Evolutionary conservation across 495 filamentous ascomycete species (phyloP).

Genomic region (Hypoxylon fuscum): DNA sequence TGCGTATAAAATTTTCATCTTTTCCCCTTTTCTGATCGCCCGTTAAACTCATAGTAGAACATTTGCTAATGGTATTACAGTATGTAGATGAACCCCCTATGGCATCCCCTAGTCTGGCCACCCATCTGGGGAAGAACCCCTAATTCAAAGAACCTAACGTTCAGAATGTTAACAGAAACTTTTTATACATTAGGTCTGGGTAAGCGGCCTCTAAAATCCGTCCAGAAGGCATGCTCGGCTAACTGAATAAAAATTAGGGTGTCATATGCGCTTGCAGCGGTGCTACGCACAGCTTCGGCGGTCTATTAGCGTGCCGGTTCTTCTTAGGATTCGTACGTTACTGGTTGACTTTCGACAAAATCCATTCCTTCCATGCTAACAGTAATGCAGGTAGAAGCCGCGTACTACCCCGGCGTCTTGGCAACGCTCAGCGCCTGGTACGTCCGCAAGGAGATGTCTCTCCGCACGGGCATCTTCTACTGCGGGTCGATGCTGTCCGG

Average conservation of each 20-base stretch:
- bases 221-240: neutral
- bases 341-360: neutral
- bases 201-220: neutral
- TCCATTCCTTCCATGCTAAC: neutral
- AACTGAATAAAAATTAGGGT: neutral
- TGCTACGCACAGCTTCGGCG: conserved; percentile 7
- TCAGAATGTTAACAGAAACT: too few species aligned
- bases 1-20: neutral
- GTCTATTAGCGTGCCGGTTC: conserved; percentile 48
- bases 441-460: conserved; percentile 50
- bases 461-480: conserved; percentile 46
- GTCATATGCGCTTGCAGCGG: neutral
- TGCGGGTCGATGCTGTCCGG: conserved; percentile 53
- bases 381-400: conserved; percentile 43
- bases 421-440: conserved; percentile 56
- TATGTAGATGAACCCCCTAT: neutral
- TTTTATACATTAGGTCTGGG: neutral
- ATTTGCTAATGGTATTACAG: neutral
- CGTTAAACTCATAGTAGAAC: neutral
- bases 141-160: too few species aligned
- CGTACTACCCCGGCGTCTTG: conserved; percentile 48
- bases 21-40: neutral
- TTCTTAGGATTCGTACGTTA: conserved; percentile 45
- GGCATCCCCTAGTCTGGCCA: too few species aligned
- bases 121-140: too few species aligned